These are phyloP conservation scores for Phytophthora uliginosa DNA, from an alignment of 352 stramenopile species.

Conservation along the genomic window DNA sequence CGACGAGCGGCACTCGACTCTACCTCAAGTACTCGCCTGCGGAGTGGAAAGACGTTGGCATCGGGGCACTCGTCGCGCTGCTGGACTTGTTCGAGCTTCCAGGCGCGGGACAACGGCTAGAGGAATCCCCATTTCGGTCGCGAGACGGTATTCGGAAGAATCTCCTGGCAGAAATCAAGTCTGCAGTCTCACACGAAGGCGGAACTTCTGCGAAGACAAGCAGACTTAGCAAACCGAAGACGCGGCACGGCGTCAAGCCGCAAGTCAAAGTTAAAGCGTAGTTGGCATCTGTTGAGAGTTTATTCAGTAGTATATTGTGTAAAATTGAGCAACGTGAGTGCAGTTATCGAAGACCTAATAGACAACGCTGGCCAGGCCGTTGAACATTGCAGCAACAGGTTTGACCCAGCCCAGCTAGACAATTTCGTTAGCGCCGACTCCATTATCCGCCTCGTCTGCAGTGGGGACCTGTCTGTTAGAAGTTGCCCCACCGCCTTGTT, in stretches of 20 bases:
- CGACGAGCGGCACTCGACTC: conserved; percentile 40
- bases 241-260: conserved; percentile 23
- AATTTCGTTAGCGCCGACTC: conserved; percentile 23
- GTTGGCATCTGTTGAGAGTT: background rate
- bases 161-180: conserved; percentile 58
- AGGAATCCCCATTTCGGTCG: conserved; percentile 64
- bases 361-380: background rate
- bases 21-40: conserved; percentile 77
- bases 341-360: background rate
- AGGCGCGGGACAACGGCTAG: conserved; percentile 28
- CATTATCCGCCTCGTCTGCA: conserved; percentile 11
- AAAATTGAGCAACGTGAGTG: background rate
- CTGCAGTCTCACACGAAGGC: conserved; percentile 12
- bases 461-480: background rate
- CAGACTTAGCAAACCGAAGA: conserved; percentile 21
- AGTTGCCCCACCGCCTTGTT: background rate
- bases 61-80: conserved; percentile 65
- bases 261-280: conserved; percentile 22
- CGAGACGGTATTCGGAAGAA: conserved; percentile 63
- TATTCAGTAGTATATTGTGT: background rate
- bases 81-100: conserved; percentile 73
- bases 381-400: background rate
- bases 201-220: conserved; percentile 8
- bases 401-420: background rate
- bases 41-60: conserved; percentile 78